phyloP scores from a whole-genome alignment of 2,329 filamentous ascomycete genomes.

The Verticillium albo-atrum region DNA sequence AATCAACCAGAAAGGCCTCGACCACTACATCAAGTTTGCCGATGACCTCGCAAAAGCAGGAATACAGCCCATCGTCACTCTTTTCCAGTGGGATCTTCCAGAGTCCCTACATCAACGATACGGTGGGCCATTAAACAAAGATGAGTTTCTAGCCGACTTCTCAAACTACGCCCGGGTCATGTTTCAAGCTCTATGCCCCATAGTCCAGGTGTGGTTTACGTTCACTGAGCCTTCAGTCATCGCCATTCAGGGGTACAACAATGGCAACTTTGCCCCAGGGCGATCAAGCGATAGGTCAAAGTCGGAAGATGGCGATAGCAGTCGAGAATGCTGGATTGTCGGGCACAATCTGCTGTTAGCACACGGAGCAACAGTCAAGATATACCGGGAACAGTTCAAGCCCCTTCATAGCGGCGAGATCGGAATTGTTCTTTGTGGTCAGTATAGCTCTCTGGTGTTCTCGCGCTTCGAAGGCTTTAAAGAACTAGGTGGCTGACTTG shows the following conservation, averaged over 20 bases:
- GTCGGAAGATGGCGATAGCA: conserved; percentile 18
- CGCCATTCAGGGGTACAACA: conserved; percentile 29
- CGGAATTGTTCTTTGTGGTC: conserved; percentile 30
- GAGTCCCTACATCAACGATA: conserved; percentile 30
- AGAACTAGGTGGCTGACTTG: too few relatives aligned
- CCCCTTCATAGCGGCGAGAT: conserved; percentile 23
- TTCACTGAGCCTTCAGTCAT: conserved; percentile 34
- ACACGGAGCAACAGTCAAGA: conserved; percentile 25
- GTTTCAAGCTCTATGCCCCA: conserved; percentile 27
- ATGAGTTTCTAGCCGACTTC: conserved; percentile 26
- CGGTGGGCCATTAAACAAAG: conserved; percentile 26
- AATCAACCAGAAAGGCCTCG: conserved; percentile 55
- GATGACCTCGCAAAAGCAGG: conserved; percentile 52
- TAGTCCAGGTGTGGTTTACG: conserved; percentile 33
- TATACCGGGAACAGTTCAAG: conserved; percentile 27
- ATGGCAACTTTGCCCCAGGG: conserved; percentile 28
- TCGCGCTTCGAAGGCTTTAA: too few relatives aligned
- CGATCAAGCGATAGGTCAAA: conserved; percentile 14
- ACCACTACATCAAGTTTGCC: conserved; percentile 56
- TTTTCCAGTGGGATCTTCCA: conserved; percentile 59
- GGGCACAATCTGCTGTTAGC: conserved; percentile 30
- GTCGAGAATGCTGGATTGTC: conserved; percentile 31
- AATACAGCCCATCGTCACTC: conserved; percentile 57
- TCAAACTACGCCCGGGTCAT: conserved; percentile 30
- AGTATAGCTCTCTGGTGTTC: too few relatives aligned